Conservation (phyloP, 202 grass and related monocot genomes). For the Carex sylvatica region DNA sequence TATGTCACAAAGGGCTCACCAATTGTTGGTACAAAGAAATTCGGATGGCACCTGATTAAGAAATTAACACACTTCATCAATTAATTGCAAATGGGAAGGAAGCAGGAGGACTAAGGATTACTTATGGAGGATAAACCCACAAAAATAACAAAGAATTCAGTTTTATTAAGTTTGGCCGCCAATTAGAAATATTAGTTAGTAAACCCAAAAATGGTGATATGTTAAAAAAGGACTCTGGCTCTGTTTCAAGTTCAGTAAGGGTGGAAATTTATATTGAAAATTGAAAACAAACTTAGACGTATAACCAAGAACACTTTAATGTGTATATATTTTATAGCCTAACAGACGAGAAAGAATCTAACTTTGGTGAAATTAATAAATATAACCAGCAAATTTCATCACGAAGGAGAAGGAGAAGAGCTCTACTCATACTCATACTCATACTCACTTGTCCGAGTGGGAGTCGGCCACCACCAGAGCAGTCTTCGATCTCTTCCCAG, state of each 20-base stretch:
- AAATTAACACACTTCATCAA: neutral
- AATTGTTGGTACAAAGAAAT: slow-evolving; percentile 43
- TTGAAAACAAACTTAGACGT: neutral
- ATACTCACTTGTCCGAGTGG: neutral
- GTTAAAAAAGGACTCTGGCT: no score
- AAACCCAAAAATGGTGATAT: neutral
- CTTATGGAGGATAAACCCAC: neutral
- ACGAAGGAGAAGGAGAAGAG: neutral
- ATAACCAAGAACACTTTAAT: neutral
- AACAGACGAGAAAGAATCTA: slow-evolving; percentile 5
- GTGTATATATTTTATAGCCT: neutral
- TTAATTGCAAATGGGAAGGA: neutral
- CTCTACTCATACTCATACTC: neutral
- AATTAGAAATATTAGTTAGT: neutral
- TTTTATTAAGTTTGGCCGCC: neutral
- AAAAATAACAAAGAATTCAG: neutral
- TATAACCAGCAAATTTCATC: neutral
- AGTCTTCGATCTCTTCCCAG: neutral
- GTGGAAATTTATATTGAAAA: neutral
- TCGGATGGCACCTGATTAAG: slow-evolving; percentile 29
- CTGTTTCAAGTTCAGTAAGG: neutral
- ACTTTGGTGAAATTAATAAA: neutral
- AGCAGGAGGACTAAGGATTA: neutral
- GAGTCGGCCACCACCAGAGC: neutral
- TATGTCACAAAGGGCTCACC: slow-evolving; percentile 69